phyloP scores from a whole-genome alignment of 805 yeast species.

The Saturnispora saitoi region DNA sequence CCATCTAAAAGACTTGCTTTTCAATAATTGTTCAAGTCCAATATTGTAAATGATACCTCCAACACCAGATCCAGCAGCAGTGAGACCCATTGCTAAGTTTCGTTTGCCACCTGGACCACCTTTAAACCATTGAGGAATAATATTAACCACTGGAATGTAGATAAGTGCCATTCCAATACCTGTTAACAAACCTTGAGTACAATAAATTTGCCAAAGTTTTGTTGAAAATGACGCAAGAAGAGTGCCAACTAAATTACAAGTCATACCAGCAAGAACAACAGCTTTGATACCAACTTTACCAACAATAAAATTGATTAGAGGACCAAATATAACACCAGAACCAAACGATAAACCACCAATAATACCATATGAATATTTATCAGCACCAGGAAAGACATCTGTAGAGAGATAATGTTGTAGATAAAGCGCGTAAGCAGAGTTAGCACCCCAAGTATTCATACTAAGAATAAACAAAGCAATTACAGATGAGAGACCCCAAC shows the following conservation, averaged over 20 bases:
- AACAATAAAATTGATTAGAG: constrained; percentile 37
- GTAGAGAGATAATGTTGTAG: constrained; percentile 47
- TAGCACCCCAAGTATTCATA: constrained; percentile 67
- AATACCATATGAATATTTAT: constrained; percentile 51
- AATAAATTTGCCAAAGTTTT: constrained; percentile 54
- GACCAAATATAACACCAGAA: constrained; percentile 40
- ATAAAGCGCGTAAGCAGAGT: constrained; percentile 57
- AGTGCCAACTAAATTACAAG: constrained; percentile 44
- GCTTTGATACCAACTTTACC: constrained; percentile 37
- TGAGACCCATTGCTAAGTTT: constrained; percentile 42
- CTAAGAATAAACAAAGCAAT: constrained; percentile 42
- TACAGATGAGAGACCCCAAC: constrained; percentile 47
- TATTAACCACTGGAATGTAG: constrained; percentile 48
- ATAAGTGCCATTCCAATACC: constrained; percentile 52
- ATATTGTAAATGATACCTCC: constrained; percentile 45
- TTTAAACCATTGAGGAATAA: constrained; percentile 63
- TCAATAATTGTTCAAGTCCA: constrained; percentile 38
- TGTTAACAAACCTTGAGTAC: constrained; percentile 59
- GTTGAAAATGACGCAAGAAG: constrained; percentile 53
- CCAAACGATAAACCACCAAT: constrained; percentile 65
- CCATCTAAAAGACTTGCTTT: constrained; percentile 35
- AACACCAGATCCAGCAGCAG: constrained; percentile 43
- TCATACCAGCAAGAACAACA: constrained; percentile 39
- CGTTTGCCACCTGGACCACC: constrained; percentile 37
- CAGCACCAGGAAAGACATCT: constrained; percentile 44